Base-by-base conservation (phyloP, 2,329 filamentous ascomycete species). In the Huntiella bhutanensis region DNA sequence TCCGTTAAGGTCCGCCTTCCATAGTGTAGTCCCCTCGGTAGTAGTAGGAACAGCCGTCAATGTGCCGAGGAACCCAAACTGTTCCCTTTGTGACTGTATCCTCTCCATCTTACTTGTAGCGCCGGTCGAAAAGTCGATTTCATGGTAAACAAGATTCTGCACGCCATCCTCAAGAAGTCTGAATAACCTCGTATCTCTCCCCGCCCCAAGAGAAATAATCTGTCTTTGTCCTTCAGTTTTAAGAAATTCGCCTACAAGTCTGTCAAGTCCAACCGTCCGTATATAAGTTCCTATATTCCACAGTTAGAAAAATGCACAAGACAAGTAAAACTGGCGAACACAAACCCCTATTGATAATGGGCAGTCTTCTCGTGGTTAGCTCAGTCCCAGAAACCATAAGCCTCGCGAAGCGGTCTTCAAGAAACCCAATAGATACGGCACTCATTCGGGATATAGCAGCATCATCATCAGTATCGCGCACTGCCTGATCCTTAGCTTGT, bases 381-480 rank as follows among this genome's bases (percentile, higher is more conserved):
- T 68, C 62, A 11, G 55, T 46, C 51, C 54, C 57, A 47, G 71
- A 65, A 2, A 81, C 77, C 58, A 95, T 85, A 46, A 69, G 69
- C 45, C 64, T 64, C 2, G 86, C 85, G 62, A 81, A 96, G 0
- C 73, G 73, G 57, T 98, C 91, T 2, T 82, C 64, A 1, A 98
- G 67, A 59, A 96, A 96, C 32, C 85, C 86, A 43, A 85, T 59
- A 48, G 81, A 73, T 12, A 96, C 85, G 10, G 88, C 88, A 59
- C 87, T 96, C 61, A 93, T 66, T 33, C 91, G 75, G 28, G 86
- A 94, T 37, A 85, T 76, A 49, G 84, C 84, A 19, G 91, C 91
- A 65, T 98, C 91, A 51, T 79, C 78, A 62, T 98, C 91, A 3
- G 91, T 98, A 52, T 78, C 77, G 60, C 93, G 88, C 48, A 98